Percentiles rank a stretch among this genome's conserved stretches.
phyloP scores from a whole-genome alignment of 169 alveolate genomes.

The Besnoitia besnoiti region DNA sequence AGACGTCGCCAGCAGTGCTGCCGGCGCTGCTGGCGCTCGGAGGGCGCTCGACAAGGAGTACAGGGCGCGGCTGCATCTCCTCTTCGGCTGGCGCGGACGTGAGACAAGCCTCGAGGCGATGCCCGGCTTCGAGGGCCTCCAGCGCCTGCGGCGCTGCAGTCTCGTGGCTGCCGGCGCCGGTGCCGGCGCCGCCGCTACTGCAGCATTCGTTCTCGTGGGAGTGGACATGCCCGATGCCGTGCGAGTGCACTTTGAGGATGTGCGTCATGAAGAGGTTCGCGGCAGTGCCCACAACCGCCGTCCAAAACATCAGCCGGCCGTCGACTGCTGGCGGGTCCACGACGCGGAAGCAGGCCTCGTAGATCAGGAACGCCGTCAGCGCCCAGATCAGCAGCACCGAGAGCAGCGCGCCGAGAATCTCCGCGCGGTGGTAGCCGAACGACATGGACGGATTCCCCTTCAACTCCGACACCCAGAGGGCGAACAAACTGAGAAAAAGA shows the following conservation, averaged over 20 bases:
- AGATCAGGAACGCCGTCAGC: constrained; percentile 88
- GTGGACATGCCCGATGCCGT: constrained; percentile 76
- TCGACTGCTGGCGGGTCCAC: constrained; percentile 84
- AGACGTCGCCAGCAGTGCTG: constrained; percentile 12
- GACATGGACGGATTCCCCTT: constrained; percentile 90
- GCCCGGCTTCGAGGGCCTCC: constrained; percentile 3
- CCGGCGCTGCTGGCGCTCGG: constrained; percentile 25
- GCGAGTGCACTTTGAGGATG: constrained; percentile 81
- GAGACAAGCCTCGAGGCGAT: not conserved
- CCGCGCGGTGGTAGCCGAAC: constrained; percentile 95
- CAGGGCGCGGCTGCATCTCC: not conserved
- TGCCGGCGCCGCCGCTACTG: not conserved
- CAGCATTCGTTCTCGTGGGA: constrained; percentile 52
- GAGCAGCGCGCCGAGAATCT: constrained; percentile 94
- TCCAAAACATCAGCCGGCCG: constrained; percentile 93
- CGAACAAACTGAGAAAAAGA: constrained; percentile 85
- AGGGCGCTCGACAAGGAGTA: not conserved
- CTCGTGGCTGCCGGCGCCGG: constrained; percentile 30
- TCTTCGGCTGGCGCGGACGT: not conserved
- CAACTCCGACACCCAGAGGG: constrained; percentile 87
- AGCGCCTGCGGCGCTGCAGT: not conserved
- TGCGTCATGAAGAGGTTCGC: constrained; percentile 92
- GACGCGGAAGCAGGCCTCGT: constrained; percentile 92
- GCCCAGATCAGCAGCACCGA: constrained; percentile 94
- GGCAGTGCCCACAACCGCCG: constrained; percentile 92